Percentiles rank a stretch among this genome's conserved stretches.
Conservation (phyloP, 305 asterid species). For the Fraxinus velutina region DNA sequence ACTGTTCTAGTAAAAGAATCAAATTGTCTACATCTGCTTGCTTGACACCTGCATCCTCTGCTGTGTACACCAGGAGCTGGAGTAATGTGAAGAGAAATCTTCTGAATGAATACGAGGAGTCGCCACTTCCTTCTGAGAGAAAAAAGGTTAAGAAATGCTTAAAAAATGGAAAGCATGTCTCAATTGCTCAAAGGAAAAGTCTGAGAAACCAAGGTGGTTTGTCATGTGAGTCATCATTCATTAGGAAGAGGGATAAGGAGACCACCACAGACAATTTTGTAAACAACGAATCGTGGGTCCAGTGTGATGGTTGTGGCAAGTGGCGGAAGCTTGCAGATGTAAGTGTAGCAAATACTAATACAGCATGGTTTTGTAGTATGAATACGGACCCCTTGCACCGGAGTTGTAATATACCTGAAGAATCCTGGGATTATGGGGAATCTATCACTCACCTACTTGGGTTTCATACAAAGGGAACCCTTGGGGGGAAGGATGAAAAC, state of each 20-base stretch:
- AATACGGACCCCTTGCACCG: conserved; percentile 61
- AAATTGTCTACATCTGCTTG: conserved; percentile 31
- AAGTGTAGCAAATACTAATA: conserved; percentile 39
- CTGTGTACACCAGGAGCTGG: conserved; percentile 35
- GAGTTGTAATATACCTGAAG: conserved; percentile 78
- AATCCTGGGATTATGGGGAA: conserved; percentile 64
- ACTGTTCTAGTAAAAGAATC: conserved; percentile 32
- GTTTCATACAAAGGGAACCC: conserved; percentile 62
- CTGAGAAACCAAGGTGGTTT: conserved; percentile 26
- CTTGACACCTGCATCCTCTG: conserved; percentile 34
- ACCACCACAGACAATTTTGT: conserved; percentile 31
- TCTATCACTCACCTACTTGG: conserved; percentile 73
- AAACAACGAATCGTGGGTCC: conserved; percentile 75
- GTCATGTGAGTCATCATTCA: conserved; percentile 32
- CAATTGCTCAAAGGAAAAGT: conserved; percentile 26
- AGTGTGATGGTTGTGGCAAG: conserved; percentile 94
- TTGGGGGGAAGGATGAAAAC: conserved; percentile 70
- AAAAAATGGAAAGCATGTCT: conserved; percentile 40
- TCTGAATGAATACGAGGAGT: conserved; percentile 48
- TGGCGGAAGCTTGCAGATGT: conserved; percentile 80
- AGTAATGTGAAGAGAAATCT: conserved; percentile 57
- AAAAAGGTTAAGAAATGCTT: conserved; percentile 24
- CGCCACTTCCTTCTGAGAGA: conserved; percentile 28
- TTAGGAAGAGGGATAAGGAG: conserved; percentile 40
- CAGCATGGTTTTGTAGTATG: conserved; percentile 96